These are phyloP conservation scores for Chimonanthus salicifolius DNA, from an alignment of 164 flowering plant genomes.

Conservation along the genomic window DNA sequence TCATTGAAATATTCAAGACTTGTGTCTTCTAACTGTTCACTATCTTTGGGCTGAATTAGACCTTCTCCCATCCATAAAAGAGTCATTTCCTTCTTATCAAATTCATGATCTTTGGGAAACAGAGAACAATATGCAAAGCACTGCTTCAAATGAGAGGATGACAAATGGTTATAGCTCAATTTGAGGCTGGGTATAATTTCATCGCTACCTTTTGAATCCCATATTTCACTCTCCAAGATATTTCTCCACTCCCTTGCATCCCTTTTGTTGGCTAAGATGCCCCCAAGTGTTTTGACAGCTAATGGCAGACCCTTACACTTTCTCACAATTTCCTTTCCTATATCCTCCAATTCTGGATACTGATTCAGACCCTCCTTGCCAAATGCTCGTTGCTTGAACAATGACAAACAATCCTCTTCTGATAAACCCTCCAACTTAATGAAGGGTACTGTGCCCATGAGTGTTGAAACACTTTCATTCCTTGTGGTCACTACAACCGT, in stretches of 20 bases:
- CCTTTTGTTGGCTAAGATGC: not conserved
- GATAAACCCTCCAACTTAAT: not conserved
- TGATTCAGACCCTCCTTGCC: not conserved
- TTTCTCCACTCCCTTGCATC: conserved; percentile 1
- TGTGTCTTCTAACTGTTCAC: not conserved
- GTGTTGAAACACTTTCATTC: not conserved
- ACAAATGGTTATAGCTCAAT: conserved; percentile 5
- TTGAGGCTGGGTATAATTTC: not conserved
- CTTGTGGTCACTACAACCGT: conserved; percentile 8
- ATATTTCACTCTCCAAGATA: not conserved
- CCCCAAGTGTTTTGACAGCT: not conserved
- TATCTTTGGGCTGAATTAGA: not conserved
- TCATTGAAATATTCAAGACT: not conserved
- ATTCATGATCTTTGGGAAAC: conserved; percentile 5
- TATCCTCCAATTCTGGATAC: not conserved
- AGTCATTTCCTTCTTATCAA: not conserved
- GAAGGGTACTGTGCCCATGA: not conserved
- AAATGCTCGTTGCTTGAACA: conserved; percentile 15
- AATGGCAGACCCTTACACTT: conserved; percentile 8
- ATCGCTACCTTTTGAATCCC: not conserved
- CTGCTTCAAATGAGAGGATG: not conserved
- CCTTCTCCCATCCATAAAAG: conserved; percentile 9
- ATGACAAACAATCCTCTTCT: not conserved
- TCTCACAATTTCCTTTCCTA: conserved; percentile 4
- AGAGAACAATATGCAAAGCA: conserved; percentile 9